Base-by-base conservation (phyloP, 192 early-diverging fungal genomes). In the Coemansia sp. region DNA sequence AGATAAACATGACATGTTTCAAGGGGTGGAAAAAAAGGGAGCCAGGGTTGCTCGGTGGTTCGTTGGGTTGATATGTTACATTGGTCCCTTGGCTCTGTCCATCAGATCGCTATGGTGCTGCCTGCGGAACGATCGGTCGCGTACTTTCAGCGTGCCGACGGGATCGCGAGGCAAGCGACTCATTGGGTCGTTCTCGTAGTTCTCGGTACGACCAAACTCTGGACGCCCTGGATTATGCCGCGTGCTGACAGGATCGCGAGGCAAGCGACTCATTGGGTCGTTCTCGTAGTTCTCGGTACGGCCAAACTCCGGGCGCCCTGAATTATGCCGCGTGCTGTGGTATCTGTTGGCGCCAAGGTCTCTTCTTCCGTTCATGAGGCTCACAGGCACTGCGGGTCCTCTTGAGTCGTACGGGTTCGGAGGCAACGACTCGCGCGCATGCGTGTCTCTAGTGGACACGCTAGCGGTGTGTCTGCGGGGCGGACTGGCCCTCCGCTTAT, bases 81-180 rank as follows among this genome's bases (percentile, higher is more conserved):
- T 57, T 5, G 32, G 14, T 20, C 55, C 34, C 23, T 57, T 57
- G 55, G 55, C 32, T n/a, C 17, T 57, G 15, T 36, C 34, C 17
- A 34, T 36, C 55, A 57, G 29, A 57, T 57, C 55, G 33, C 23
- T 57, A 11, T 57, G 34, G 55, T 57, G n/a, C 19, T 57, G 14
- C 35, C 55, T 57, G 35, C 55, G 55, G 23, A 34, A 35, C 17
- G 55, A 17, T 13, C 55, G 55, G 23, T 57, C 65, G 4, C 65
- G 65, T 8, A 38, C 34, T 25, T 66, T 66, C 19, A 49, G 19
- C 13, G 65, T 38, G 43, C 65, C 65, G 32, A 65, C 17, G 34
- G 41, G 54, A 6, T 14, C 63, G 41, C 54, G 53, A 46, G 63
- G 52, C 29, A 45, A 55, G 6, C 33, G 38, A n/a, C 14, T 49